Evolutionary conservation across 345 rosid species (phyloP), one percentile per base, ranked within the genome.

Genomic region (Gossypium australe): DNA sequence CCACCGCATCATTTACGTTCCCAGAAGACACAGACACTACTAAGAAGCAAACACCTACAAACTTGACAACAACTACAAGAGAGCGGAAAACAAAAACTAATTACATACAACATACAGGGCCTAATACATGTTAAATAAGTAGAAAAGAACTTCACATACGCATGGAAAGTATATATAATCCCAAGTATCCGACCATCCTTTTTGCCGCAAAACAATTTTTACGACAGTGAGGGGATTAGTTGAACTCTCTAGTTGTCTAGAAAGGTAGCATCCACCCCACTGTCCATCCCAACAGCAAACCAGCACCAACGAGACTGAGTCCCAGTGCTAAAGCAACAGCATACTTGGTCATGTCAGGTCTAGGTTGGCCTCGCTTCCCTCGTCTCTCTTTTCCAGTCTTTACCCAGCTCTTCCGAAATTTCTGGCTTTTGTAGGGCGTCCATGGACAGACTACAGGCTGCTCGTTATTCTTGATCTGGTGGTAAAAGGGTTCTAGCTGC

Each of bases 221-320:
- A 27, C 9, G 22, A 20, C n/a, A 7, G 57, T 11, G 17, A 48
- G 20, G 58, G 22, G 18, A 29, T 25, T 41, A 34, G 29, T 38
- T 41, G 20, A 71, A 20, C 16, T 43, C n/a, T 57, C 12, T 20
- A 0, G 44, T 29, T 34, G 53, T 48, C 62, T 85, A 90, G 77
- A 88, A 87, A 12, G 93, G 88, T 72, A 91, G 44, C 87, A 95
- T 83, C 94, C 98, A 93, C n/a, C 98, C 98, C 27, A 89, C 88
- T 1, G 99, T 95, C 99, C 98, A 95, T 70, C 98, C 98, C 24
- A 93, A 83, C 9, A 95, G 89, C 86, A 95, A 86, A 53, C 99
- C 99, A 44, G 99, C 96, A 57, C 97, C 94, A 70, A 90, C 98
- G 56, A 95, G 92, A 83, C 99, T 82, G 81, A 91, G 82, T 24